Base-by-base conservation (phyloP, 2,329 filamentous ascomycete species). In the Xenoacremonium recifei region DNA sequence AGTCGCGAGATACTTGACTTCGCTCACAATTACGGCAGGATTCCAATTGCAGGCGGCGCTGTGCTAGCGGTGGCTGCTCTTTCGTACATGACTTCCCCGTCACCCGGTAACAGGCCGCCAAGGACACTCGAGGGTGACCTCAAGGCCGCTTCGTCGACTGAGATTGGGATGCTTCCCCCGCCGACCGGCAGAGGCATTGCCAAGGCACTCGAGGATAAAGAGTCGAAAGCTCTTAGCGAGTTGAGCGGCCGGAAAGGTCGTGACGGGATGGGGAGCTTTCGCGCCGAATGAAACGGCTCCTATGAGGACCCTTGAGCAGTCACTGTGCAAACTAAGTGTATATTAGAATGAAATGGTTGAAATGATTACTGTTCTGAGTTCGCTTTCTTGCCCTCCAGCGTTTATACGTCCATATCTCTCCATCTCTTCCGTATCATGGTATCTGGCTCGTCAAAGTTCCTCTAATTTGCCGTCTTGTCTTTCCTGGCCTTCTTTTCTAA, bases 401-500 rank as follows among this genome's bases (percentile, higher is more conserved):
- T n/a, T n/a, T n/a, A n/a, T n/a, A n/a, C n/a, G n/a, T n/a, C n/a
- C n/a, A n/a, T n/a, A n/a, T n/a, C n/a, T n/a, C n/a, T n/a, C n/a
- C n/a, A n/a, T n/a, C n/a, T n/a, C n/a, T n/a, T n/a, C n/a, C n/a
- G n/a, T n/a, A n/a, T n/a, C n/a, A n/a, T n/a, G n/a, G n/a, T n/a
- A n/a, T n/a, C n/a, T n/a, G n/a, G n/a, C n/a, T n/a, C n/a, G n/a
- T n/a, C n/a, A n/a, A n/a, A n/a, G n/a, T n/a, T n/a, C n/a, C n/a
- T n/a, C n/a, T n/a, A n/a, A n/a, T n/a, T n/a, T n/a, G n/a, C n/a
- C 13, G 20, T 5, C 2, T 31, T 3, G 15, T 5, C 47, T 36
- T 1, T 39, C 42, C 0, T 30, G 40, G 44, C 52, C 44, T 53
- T 53, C 59, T 65, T 67, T 32, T 67, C 61, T 34, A 76, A 50